phyloP scores from a whole-genome alignment of 768 basidiomycete genomes.

The Coprinellus aureogranulatus region DNA sequence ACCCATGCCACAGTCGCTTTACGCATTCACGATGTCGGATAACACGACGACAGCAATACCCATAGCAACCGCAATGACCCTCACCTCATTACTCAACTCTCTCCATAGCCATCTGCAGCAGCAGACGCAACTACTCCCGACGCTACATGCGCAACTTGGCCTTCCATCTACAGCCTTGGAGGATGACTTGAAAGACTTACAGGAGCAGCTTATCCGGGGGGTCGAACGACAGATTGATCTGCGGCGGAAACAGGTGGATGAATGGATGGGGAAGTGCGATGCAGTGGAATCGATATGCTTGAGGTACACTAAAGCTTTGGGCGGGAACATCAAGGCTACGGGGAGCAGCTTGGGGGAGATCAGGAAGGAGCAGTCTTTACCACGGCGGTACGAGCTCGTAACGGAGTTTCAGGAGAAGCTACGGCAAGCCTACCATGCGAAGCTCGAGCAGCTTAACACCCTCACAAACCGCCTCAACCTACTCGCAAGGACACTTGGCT shows the following conservation, averaged over 20 bases:
- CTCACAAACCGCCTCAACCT: constrained; percentile 62
- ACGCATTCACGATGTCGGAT: too few species aligned
- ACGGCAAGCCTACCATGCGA: constrained; percentile 78
- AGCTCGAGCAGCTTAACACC: constrained; percentile 71
- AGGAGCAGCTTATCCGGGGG: constrained; percentile 70
- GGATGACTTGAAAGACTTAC: constrained; percentile 72
- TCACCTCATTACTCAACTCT: constrained; percentile 72
- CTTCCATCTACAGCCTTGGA: constrained; percentile 76
- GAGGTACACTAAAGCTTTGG: constrained; percentile 66
- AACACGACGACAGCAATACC: constrained; percentile 11
- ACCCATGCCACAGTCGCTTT: too few species aligned
- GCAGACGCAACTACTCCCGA: constrained; percentile 80
- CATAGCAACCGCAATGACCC: constrained; percentile 26
- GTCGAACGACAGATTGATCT: constrained; percentile 72
- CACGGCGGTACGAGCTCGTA: constrained; percentile 66
- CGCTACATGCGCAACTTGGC: constrained; percentile 80
- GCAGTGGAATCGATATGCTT: constrained; percentile 62
- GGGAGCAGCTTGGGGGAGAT: constrained; percentile 66
- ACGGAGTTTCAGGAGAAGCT: constrained; percentile 74
- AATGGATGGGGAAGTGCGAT: constrained; percentile 64
- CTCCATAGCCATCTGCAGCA: constrained; percentile 75
- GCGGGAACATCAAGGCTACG: constrained; percentile 66
- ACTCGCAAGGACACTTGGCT: constrained; percentile 59
- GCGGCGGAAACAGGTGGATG: constrained; percentile 73
- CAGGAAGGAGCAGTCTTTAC: constrained; percentile 69